Evolutionary conservation across 2,329 filamentous ascomycete species (phyloP).

Genomic region (Chalaropsis thielavioides): DNA sequence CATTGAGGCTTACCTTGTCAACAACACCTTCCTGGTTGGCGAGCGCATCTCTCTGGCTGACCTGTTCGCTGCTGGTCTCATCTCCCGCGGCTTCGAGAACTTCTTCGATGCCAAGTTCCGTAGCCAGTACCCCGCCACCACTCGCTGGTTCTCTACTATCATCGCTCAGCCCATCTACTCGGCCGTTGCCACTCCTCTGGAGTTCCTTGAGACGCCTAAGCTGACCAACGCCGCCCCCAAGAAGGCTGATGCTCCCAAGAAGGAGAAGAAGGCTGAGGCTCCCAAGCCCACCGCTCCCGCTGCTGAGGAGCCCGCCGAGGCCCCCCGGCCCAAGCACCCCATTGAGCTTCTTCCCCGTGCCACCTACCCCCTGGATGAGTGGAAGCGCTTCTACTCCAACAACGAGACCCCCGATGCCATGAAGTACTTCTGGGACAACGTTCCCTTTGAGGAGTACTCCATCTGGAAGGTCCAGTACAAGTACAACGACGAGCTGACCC

Average conservation of each 20-base stretch:
- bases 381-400: conserved; percentile 99
- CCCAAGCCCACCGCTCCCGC: conserved; percentile 29
- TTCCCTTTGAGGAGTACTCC: conserved; percentile 88
- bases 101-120: conserved; percentile 91
- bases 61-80: conserved; percentile 65
- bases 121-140: conserved; percentile 63
- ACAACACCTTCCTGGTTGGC: conserved; percentile 94
- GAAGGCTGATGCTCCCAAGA: conserved; percentile 60
- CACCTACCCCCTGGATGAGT: conserved; percentile 79
- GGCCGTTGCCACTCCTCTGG: conserved; percentile 57
- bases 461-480: conserved; percentile 93
- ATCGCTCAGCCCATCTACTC: conserved; percentile 86
- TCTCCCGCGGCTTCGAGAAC: conserved; percentile 79
- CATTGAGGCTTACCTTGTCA: conserved; percentile 73
- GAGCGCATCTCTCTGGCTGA: conserved; percentile 97
- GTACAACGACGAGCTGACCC: conserved; percentile 96
- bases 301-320: conserved; percentile 34
- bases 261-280: conserved; percentile 24
- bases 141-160: conserved; percentile 91
- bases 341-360: conserved; percentile 70
- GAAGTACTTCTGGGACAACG: conserved; percentile 97
- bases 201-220: conserved; percentile 72
- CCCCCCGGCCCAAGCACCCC: conserved; percentile 93
- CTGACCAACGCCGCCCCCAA: conserved; percentile 55
- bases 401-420: conserved; percentile 71